Evolutionary conservation across 2,329 filamentous ascomycete genomes (phyloP), one percentile per base, ranked within the genome.

Genomic region (Botrytis squamosa): DNA sequence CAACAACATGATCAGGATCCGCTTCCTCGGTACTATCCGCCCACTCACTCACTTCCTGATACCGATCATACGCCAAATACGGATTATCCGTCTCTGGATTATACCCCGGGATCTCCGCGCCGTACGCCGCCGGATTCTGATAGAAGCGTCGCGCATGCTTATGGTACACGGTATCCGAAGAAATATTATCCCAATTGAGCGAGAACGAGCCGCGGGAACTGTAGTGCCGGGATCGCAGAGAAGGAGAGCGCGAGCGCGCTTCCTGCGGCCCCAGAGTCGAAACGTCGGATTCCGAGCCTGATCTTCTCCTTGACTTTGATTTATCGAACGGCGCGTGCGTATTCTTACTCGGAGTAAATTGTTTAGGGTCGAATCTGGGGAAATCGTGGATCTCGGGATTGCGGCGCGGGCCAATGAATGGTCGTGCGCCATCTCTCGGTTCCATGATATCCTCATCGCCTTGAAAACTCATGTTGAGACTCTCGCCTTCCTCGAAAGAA

Each of bases 91-190:
- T 57, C 9, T 60, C 64, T 1, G 71, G 63, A 29, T 69, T 68
- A 7, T 72, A 69, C 8, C 64, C 71, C 3, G 36, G 66, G 22
- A 68, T 68, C 10, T 68, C 66, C 22, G 55, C 66, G 20, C 49
- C 66, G 29, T 68, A 68, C 10, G 66, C 36, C 4, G 66, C n/a
- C 3, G 66, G 66, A 57, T 68, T 33, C 49, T 68, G 49, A 18
- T 57, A 68, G n/a, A 68, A 57, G 18, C 66, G 66, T 33, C 66
- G 66, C 40, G 66, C 66, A 68, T 68, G 66, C n/a, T 57, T 68
- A 8, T 68, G 66, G 22, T 68, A 68, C 36, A 68, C 66, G 14
- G 66, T 57, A 42, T 68, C 66, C 5, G 66, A 68, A 16, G 66
- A 68, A 20, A 68, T 68, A 5, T 68, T 68, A 16, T 68, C 49